Percentiles rank a stretch among this genome's conserved stretches.
phyloP scores from a whole-genome alignment of 1,284 basidiomycete genomes.

The Mycosarcoma mackinlayi region DNA sequence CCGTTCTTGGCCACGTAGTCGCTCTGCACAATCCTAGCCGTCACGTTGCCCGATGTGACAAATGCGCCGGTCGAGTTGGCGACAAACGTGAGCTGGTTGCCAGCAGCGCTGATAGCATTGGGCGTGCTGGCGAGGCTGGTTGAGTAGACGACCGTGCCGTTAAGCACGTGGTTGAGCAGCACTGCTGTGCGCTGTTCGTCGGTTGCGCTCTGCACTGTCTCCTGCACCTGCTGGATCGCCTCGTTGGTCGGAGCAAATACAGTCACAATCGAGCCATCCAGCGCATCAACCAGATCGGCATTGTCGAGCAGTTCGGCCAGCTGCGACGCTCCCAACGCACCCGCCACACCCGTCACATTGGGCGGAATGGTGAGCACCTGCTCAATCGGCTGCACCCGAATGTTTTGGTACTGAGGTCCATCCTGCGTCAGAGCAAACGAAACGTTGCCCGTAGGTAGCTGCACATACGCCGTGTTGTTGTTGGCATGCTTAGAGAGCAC shows the following conservation, averaged over 20 bases:
- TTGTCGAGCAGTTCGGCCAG: slow-evolving; percentile 68
- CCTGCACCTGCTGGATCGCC: slow-evolving; percentile 69
- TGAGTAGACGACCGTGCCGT: slow-evolving; percentile 78
- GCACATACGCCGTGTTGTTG: slow-evolving; percentile 71
- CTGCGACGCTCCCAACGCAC: slow-evolving; percentile 53
- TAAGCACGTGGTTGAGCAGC: slow-evolving; percentile 73
- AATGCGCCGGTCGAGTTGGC: slow-evolving; percentile 76
- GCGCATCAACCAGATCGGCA: slow-evolving; percentile 69
- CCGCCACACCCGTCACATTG: slow-evolving; percentile 35
- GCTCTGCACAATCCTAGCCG: slow-evolving; percentile 74
- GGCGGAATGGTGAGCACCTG: slow-evolving; percentile 71
- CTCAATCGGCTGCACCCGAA: slow-evolving; percentile 51
- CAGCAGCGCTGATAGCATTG: slow-evolving; percentile 74
- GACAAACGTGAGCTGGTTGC: slow-evolving; percentile 73
- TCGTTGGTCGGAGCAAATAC: slow-evolving; percentile 75
- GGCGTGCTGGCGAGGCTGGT: slow-evolving; percentile 57
- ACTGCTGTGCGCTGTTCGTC: slow-evolving; percentile 73
- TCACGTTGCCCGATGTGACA: slow-evolving; percentile 73
- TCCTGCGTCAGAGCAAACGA: slow-evolving; percentile 49
- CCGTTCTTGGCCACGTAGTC: slow-evolving; percentile 79
- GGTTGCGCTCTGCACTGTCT: slow-evolving; percentile 71
- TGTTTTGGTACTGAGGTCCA: slow-evolving; percentile 72
- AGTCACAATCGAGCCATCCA: slow-evolving; percentile 73
- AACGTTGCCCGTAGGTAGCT: slow-evolving; percentile 71
- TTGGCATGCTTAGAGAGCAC: slow-evolving; percentile 71